phyloP scores from a whole-genome alignment of 257 asterid genomes.

The Fraxinus pennsylvanica region DNA sequence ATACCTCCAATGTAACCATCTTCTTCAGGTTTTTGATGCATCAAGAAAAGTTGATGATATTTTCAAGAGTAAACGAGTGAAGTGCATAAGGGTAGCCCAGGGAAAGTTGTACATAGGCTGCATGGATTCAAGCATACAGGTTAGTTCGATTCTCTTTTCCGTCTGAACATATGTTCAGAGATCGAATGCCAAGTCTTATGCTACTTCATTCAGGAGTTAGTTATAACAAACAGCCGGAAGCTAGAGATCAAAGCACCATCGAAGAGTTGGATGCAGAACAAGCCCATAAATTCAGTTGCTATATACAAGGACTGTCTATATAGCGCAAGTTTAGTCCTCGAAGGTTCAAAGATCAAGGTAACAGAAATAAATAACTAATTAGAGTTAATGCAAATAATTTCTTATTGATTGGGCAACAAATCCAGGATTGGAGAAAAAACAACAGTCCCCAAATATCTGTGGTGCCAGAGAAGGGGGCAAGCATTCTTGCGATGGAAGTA shows the following conservation, averaged over 20 bases:
- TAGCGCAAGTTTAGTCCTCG: conserved; percentile 52
- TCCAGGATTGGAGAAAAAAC: conserved; percentile 83
- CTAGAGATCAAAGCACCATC: conserved; percentile 76
- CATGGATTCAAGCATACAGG: conserved; percentile 81
- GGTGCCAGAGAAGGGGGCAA: conserved; percentile 63
- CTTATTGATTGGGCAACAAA: conserved; percentile 7
- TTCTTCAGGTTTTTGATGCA: conserved; percentile 55
- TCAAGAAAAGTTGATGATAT: conserved; percentile 60
- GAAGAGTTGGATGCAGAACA: conserved; percentile 73
- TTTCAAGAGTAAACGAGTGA: conserved; percentile 68
- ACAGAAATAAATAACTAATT: background rate
- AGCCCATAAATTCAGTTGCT: conserved; percentile 67
- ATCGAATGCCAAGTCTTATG: background rate
- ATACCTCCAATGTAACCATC: background rate
- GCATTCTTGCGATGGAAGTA: conserved; percentile 77
- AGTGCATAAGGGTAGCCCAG: conserved; percentile 50
- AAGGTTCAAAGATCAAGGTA: conserved; percentile 82
- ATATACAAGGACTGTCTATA: conserved; percentile 81
- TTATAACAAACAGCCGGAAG: conserved; percentile 53
- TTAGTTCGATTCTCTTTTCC: conserved; percentile 18
- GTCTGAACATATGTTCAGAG: background rate
- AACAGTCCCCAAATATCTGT: conserved; percentile 59
- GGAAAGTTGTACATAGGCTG: conserved; percentile 87
- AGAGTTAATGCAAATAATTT: background rate
- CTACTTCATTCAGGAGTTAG: conserved; percentile 51